Percentiles rank a stretch among this genome's conserved stretches.
phyloP scores from a whole-genome alignment of 2,329 filamentous ascomycete species.

The Thelonectria rubi region DNA sequence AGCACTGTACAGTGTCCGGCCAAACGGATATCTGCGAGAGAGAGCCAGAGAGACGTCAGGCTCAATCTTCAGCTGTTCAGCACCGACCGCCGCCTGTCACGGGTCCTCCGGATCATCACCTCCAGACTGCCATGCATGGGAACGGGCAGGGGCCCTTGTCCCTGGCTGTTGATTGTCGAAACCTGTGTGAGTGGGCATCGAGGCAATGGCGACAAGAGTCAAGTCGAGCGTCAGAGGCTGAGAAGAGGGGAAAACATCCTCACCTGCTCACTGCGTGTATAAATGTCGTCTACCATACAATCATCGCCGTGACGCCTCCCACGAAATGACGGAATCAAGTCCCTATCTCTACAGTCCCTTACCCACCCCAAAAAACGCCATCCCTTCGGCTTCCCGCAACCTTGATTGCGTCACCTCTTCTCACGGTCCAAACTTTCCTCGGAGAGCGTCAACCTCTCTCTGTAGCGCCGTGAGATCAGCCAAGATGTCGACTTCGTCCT shows the following conservation, averaged over 20 bases:
- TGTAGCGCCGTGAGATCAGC: slow-evolving; percentile 77
- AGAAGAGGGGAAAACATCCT: slow-evolving; percentile 3
- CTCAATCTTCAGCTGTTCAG: slow-evolving; percentile 7
- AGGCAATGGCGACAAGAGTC: slow-evolving; percentile 4
- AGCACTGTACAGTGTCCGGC: background rate
- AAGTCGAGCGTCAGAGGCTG: slow-evolving; percentile 8
- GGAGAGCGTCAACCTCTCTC: slow-evolving; percentile 76
- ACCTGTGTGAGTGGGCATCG: slow-evolving; percentile 30
- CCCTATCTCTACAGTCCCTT: slow-evolving; percentile 31
- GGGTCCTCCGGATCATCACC: slow-evolving; percentile 37
- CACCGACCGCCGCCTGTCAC: slow-evolving; percentile 30
- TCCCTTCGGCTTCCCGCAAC: background rate
- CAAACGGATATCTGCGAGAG: slow-evolving; percentile 22
- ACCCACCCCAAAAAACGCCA: slow-evolving; percentile 20
- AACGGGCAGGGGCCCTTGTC: background rate
- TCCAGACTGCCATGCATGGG: slow-evolving; percentile 5
- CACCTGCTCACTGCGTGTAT: slow-evolving; percentile 18
- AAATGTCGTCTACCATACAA: slow-evolving; percentile 35
- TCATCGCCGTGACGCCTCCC: slow-evolving; percentile 16
- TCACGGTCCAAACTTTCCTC: slow-evolving; percentile 45
- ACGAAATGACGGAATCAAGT: slow-evolving; percentile 15
- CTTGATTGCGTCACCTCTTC: background rate
- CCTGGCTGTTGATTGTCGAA: slow-evolving; percentile 7
- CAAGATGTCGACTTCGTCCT: slow-evolving; percentile 66
- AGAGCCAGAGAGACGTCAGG: background rate